Evolutionary conservation across 345 rosid genomes (phyloP).

Genomic region (Bruguiera gymnorhiza): DNA sequence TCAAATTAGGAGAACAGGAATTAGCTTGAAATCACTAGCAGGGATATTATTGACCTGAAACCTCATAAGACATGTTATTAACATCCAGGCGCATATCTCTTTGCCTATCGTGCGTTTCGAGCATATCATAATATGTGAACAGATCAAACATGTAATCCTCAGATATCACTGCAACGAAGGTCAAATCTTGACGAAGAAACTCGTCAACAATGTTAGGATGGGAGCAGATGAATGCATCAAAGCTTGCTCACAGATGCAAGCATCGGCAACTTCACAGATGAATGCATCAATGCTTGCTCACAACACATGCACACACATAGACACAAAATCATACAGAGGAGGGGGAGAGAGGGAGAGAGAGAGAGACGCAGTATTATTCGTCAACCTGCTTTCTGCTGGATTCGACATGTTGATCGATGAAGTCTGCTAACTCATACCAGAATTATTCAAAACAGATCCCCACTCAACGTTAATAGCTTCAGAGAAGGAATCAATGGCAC

Average conservation of each 20-base stretch:
- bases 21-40: not conserved
- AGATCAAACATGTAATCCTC: conserved; percentile 29
- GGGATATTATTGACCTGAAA: conserved; percentile 1
- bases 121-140: conserved; percentile 14
- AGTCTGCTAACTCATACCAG: conserved; percentile 37
- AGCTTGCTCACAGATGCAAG: too few species aligned
- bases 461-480: conserved; percentile 50
- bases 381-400: conserved; percentile 42
- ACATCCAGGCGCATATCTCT: conserved; percentile 29
- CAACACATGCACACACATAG: too few species aligned
- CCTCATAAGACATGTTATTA: conserved; percentile 32
- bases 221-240: not conserved
- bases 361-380: conserved; percentile 27
- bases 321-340: too few species aligned
- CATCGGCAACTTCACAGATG: too few species aligned
- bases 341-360: too few species aligned
- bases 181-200: conserved; percentile 7
- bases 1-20: not conserved
- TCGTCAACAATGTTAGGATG: not conserved
- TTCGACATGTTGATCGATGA: conserved; percentile 37
- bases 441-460: conserved; percentile 39
- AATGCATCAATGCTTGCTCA: too few species aligned
- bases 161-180: not conserved
- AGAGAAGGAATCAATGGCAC: conserved; percentile 45
- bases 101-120: conserved; percentile 26